Evolutionary conservation across 2,329 filamentous ascomycete genomes (phyloP).

Genomic region (Tolypocladium endophyticum): DNA sequence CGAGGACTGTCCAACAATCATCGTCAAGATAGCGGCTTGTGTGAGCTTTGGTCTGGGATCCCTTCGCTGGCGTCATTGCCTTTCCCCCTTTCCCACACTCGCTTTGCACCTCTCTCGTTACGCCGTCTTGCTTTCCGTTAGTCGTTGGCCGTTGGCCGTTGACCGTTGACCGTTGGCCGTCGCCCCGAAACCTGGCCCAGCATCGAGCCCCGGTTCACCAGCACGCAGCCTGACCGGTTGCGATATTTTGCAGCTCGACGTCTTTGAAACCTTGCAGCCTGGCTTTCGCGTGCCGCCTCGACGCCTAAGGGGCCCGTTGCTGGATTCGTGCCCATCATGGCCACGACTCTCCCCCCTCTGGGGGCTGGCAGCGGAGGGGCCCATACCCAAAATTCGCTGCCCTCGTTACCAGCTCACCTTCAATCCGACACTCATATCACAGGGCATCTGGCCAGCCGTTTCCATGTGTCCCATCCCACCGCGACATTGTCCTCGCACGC

Average conservation of each 20-base stretch:
- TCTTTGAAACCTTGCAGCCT: background rate
- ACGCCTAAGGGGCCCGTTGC: slow-evolving; percentile 10
- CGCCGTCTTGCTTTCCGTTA: background rate
- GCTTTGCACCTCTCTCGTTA: background rate
- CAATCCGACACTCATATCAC: slow-evolving; percentile 72
- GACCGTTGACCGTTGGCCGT: background rate
- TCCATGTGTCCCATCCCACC: slow-evolving; percentile 83
- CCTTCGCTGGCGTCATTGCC: background rate
- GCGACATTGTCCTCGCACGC: slow-evolving; percentile 85
- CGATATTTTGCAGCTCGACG: background rate
- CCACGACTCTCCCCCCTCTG: slow-evolving; percentile 44
- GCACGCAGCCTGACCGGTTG: background rate
- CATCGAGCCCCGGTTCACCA: background rate
- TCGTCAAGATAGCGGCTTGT: background rate
- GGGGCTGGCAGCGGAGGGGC: slow-evolving; percentile 43
- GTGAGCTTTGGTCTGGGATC: background rate
- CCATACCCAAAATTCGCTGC: slow-evolving; percentile 78
- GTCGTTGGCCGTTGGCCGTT: background rate
- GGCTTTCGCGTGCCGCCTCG: background rate
- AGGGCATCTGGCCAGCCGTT: slow-evolving; percentile 75
- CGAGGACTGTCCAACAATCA: background rate
- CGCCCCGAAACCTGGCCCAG: background rate
- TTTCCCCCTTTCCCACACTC: background rate
- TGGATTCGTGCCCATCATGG: slow-evolving; percentile 40
- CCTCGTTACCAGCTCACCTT: slow-evolving; percentile 73